Conservation (phyloP, 2,329 filamentous ascomycete genomes). For the Claviceps capensis region DNA sequence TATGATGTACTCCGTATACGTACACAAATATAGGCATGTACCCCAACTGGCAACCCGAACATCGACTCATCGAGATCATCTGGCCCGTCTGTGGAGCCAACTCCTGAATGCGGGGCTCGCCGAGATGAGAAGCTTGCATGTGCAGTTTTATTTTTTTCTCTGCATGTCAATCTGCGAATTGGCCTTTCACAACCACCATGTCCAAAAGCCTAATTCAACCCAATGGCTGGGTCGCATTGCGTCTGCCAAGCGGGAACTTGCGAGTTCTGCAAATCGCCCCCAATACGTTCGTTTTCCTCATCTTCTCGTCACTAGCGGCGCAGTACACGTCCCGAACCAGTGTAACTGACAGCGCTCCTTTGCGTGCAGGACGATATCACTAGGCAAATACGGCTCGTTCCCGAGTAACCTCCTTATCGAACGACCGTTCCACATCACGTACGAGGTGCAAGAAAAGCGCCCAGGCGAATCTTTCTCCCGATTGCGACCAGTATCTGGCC, state of each 20-base stretch:
- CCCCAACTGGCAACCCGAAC: no score
- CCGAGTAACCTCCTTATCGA: constrained; percentile 79
- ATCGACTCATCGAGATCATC: no score
- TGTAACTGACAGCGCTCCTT: constrained; percentile 11
- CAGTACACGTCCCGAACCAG: background rate
- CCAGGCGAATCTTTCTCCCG: constrained; percentile 51
- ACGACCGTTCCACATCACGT: constrained; percentile 85
- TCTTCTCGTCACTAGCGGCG: background rate
- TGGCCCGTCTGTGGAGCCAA: background rate
- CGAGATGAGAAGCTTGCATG: background rate
- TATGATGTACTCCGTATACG: no score
- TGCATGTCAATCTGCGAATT: background rate
- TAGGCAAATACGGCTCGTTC: constrained; percentile 89
- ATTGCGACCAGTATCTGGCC: constrained; percentile 64
- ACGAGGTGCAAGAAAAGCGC: constrained; percentile 65
- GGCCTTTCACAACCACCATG: constrained; percentile 10
- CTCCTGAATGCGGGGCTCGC: background rate
- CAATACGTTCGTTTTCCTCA: constrained; percentile 36
- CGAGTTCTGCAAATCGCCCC: constrained; percentile 44
- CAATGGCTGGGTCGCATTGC: constrained; percentile 45
- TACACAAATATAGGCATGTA: no score
- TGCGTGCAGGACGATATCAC: constrained; percentile 56
- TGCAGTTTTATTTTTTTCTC: background rate
- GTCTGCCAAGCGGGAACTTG: constrained; percentile 44
- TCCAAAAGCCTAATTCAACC: constrained; percentile 28